A percentile compares a stretch with the other conserved stretches of the same genome.
Conservation (phyloP, 2,329 filamentous ascomycete species). For the Cadophora sp. region DNA sequence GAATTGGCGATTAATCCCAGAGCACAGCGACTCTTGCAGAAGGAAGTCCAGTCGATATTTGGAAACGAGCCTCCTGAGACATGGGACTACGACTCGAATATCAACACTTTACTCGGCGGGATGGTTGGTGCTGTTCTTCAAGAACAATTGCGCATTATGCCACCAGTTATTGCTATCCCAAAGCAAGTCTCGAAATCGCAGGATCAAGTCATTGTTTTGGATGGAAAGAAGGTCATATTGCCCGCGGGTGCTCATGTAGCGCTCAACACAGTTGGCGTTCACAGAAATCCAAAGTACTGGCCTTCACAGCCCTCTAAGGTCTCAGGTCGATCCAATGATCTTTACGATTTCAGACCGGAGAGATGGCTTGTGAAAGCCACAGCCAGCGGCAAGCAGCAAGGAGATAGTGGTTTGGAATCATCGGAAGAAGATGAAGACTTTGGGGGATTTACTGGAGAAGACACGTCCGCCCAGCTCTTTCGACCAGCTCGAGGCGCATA, state of each 20-base stretch:
- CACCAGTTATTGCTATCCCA: constrained; percentile 74
- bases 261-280: constrained; percentile 61
- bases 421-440: constrained; percentile 57
- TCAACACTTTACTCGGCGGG: constrained; percentile 70
- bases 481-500: constrained; percentile 43
- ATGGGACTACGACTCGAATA: constrained; percentile 75
- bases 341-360: constrained; percentile 74
- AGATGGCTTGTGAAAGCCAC: constrained; percentile 65
- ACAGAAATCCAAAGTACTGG: constrained; percentile 78
- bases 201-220: constrained; percentile 64
- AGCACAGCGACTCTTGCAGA: constrained; percentile 70
- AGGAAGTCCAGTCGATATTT: constrained; percentile 71
- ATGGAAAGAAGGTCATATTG: constrained; percentile 63
- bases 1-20: constrained; percentile 70
- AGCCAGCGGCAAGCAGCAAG: constrained; percentile 37
- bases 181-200: constrained; percentile 61
- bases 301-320: constrained; percentile 52
- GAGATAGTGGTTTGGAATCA: constrained; percentile 26
- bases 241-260: constrained; percentile 63
- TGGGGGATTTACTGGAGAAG: constrained; percentile 64
- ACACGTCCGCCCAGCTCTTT: constrained; percentile 52
- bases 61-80: constrained; percentile 61
- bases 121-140: constrained; percentile 79
- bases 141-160: constrained; percentile 76
- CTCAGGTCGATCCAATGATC: constrained; percentile 56